Evolutionary conservation across 164 flowering plant genomes (phyloP).

Genomic region (Vitis vinifera): DNA sequence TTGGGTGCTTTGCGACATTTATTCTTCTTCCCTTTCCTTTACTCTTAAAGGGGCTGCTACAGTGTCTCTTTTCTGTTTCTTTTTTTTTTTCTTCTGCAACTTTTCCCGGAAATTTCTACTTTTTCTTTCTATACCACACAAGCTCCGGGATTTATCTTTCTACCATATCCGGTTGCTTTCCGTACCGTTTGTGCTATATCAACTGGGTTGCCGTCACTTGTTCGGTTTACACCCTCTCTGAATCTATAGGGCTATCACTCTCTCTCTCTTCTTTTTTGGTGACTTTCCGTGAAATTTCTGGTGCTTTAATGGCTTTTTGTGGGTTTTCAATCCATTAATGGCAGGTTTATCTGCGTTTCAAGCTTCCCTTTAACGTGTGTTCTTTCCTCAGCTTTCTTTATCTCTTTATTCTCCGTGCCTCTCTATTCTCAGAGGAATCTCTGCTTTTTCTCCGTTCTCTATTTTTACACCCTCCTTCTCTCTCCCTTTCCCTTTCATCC

Average conservation of each 20-base stretch:
- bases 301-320: conserved; percentile 12
- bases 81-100: conserved; percentile 7
- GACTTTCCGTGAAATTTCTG: conserved; percentile 37
- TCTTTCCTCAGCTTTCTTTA: conserved; percentile 7
- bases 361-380: conserved; percentile 27
- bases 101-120: conserved; percentile 4
- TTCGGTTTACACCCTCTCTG: too few species aligned
- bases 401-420: conserved; percentile 19
- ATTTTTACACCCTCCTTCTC: neutral
- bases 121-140: conserved; percentile 3
- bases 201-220: too few species aligned
- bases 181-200: too few species aligned
- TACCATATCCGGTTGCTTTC: too few species aligned
- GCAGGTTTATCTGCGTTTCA: conserved; percentile 20
- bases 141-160: neutral
- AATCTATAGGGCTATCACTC: neutral
- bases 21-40: neutral
- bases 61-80: neutral
- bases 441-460: neutral
- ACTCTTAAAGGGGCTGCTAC: too few species aligned
- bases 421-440: conserved; percentile 21
- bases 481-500: neutral
- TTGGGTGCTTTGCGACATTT: neutral
- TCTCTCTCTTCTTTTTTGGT: conserved; percentile 6
- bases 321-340: conserved; percentile 4